phyloP scores from a whole-genome alignment of 1,284 basidiomycete species.

The Hemileia vastatrix region DNA sequence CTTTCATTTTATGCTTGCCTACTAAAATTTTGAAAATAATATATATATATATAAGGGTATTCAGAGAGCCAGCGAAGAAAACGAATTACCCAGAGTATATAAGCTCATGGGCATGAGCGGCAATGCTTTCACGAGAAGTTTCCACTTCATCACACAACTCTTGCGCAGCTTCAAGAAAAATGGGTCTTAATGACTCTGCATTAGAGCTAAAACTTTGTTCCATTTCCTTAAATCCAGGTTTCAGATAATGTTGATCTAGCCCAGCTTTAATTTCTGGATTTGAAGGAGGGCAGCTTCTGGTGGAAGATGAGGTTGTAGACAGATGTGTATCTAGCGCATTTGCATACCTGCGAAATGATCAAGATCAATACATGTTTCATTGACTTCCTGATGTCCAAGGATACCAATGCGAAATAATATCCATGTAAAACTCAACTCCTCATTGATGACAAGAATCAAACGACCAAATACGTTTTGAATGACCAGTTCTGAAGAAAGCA shows the following conservation, averaged over 20 bases:
- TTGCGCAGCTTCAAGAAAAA: constrained; percentile 23
- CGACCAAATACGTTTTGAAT: constrained; percentile 18
- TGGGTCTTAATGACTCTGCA: constrained; percentile 11
- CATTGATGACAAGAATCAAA: constrained; percentile 11
- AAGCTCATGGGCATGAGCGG: constrained; percentile 17
- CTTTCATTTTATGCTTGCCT: too few species aligned
- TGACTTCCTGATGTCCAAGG: not conserved
- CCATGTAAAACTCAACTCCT: constrained; percentile 6
- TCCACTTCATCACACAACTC: constrained; percentile 22
- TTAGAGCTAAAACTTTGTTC: constrained; percentile 13
- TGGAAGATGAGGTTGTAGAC: not conserved
- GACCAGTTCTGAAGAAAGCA: constrained; percentile 12
- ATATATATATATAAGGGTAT: not conserved
- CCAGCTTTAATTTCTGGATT: constrained; percentile 3
- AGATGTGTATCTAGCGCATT: constrained; percentile 14
- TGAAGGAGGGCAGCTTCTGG: constrained; percentile 1
- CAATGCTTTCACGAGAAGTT: constrained; percentile 11
- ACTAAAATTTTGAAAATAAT: not conserved
- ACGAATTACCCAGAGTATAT: constrained; percentile 20
- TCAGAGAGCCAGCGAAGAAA: not conserved
- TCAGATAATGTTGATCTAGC: not conserved
- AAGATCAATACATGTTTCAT: not conserved
- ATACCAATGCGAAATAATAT: not conserved
- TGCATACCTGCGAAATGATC: constrained; percentile 3
- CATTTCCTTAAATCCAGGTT: not conserved